Conservation (phyloP, 2,329 filamentous ascomycete genomes). For the Fusarium subglutinans region DNA sequence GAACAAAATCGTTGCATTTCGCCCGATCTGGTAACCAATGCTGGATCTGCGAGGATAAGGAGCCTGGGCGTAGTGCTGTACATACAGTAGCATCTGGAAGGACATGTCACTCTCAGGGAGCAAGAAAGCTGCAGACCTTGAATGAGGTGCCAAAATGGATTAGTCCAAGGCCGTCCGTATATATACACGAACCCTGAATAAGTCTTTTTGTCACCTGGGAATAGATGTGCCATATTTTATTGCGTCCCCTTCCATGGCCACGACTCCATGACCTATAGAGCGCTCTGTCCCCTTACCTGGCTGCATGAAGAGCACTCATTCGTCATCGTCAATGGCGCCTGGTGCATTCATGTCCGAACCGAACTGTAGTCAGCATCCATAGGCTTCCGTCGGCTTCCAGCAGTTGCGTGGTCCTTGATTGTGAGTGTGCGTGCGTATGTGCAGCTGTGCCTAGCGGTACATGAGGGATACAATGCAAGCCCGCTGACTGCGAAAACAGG, state of each 20-base stretch:
- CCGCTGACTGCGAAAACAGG: background rate
- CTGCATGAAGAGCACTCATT: conserved; percentile 18
- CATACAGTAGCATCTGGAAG: conserved; percentile 3
- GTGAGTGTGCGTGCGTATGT: conserved; percentile 5
- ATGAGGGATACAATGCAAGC: conserved; percentile 7
- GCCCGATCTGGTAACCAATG: background rate
- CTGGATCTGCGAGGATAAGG: conserved; percentile 6
- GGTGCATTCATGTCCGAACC: conserved; percentile 3
- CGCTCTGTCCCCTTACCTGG: background rate
- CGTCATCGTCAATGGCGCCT: conserved; percentile 25
- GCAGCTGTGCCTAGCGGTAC: conserved; percentile 2
- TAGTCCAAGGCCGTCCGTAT: background rate
- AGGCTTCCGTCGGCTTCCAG: conserved; percentile 25
- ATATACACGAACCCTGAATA: no score
- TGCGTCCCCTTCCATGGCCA: background rate
- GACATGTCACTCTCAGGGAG: background rate
- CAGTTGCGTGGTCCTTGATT: conserved; percentile 1
- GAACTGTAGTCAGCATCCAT: conserved; percentile 11
- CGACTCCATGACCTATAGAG: background rate
- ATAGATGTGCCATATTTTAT: background rate
- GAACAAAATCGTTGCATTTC: conserved; percentile 3
- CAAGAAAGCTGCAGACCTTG: background rate
- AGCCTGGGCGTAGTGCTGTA: background rate
- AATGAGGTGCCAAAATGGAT: background rate
- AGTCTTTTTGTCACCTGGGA: background rate